Conservation (phyloP, 2,329 filamentous ascomycete species). For the Aspergillus flavus region DNA sequence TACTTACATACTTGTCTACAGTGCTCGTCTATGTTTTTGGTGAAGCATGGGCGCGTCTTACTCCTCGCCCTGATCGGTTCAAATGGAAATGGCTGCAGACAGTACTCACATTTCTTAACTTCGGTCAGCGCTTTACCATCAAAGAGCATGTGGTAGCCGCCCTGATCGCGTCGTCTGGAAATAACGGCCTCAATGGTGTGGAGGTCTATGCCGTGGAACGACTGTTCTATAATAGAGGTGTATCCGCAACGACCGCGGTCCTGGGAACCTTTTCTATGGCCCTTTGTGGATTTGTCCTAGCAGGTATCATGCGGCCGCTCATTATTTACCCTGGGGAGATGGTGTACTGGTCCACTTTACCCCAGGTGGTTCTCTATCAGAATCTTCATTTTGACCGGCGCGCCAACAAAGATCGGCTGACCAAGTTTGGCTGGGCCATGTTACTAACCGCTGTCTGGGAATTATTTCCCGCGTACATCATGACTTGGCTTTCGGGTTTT, state of each 20-base stretch:
- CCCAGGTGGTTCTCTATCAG: conserved; percentile 37
- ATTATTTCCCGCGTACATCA: conserved; percentile 29
- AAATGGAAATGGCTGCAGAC: conserved; percentile 15
- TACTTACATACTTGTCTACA: neutral
- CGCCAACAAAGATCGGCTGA: conserved; percentile 29
- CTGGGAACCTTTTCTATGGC: conserved; percentile 32
- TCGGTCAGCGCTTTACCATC: conserved; percentile 23
- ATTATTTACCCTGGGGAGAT: conserved; percentile 39
- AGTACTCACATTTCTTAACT: conserved; percentile 24
- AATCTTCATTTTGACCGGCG: conserved; percentile 35
- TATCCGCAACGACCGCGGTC: conserved; percentile 29
- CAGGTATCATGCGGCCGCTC: conserved; percentile 30
- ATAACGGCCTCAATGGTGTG: conserved; percentile 23
- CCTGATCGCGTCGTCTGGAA: conserved; percentile 24
- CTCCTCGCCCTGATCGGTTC: neutral
- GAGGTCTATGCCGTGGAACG: conserved; percentile 24
- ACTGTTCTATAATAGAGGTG: conserved; percentile 22
- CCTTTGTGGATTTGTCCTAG: conserved; percentile 34
- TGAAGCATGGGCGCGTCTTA: neutral
- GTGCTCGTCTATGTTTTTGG: conserved; percentile 1
- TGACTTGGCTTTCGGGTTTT: conserved; percentile 27
- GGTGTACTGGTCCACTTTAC: conserved; percentile 38
- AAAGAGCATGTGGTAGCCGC: conserved; percentile 22
- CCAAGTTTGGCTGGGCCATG: conserved; percentile 38
- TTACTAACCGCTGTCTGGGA: conserved; percentile 22